Evolutionary conservation across 768 basidiomycete species (phyloP).

Genomic region (Amanita rubescens): DNA sequence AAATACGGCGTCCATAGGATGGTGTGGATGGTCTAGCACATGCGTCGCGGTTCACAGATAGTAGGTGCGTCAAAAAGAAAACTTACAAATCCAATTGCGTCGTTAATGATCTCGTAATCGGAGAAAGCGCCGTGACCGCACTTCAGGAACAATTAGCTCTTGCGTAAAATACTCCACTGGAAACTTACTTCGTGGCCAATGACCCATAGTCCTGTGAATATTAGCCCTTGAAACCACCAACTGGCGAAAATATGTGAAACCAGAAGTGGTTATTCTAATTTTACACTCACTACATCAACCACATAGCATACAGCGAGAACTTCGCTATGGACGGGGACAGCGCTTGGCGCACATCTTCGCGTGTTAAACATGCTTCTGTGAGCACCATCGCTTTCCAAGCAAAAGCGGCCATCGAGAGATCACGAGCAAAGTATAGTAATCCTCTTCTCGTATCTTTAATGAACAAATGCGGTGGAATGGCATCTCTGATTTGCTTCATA

Average conservation of each 20-base stretch:
- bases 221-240: constrained; percentile 59
- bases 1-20: constrained; percentile 48
- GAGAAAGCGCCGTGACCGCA: constrained; percentile 55
- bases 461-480: constrained; percentile 40
- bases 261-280: too few species aligned
- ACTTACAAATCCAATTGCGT: constrained; percentile 44
- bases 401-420: constrained; percentile 34
- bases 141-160: constrained; percentile 19
- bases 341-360: constrained; percentile 11
- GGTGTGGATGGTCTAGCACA: constrained; percentile 32
- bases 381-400: constrained; percentile 35
- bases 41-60: not conserved
- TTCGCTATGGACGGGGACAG: constrained; percentile 31
- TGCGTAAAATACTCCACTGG: not conserved
- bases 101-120: constrained; percentile 37
- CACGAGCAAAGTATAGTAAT: constrained; percentile 36
- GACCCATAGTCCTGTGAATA: constrained; percentile 52
- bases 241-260: constrained; percentile 24
- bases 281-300: constrained; percentile 38
- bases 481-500: constrained; percentile 41
- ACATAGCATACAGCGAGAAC: constrained; percentile 32
- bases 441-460: constrained; percentile 34
- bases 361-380: constrained; percentile 37
- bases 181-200: constrained; percentile 46
- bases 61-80: constrained; percentile 5